Evolutionary conservation across 352 stramenopile species (phyloP), one percentile per base, ranked within the genome.

Genomic region (Phytophthora pluvialis): DNA sequence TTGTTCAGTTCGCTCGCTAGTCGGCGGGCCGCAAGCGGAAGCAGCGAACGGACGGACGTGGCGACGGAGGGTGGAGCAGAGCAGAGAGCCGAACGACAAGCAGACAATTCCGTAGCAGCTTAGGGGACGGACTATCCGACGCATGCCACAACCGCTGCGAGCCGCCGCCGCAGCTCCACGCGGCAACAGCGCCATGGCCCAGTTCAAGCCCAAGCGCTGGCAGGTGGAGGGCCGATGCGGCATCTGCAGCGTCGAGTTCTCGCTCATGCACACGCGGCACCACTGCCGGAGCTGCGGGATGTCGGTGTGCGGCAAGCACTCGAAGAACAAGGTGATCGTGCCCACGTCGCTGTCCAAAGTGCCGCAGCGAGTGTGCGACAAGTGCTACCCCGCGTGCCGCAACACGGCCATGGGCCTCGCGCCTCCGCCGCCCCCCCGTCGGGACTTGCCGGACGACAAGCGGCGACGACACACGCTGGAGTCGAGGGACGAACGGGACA

Each of bases 301-400:
- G 26, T 95, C 84, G 7, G 86, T 95, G 16, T 95, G 86, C 64
- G 70, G 75, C 36, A 87, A 81, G 36, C 86, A 95, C 73, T 92
- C 83, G 60, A 65, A 66, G 43, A 80, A 89, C 72, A 81, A 80
- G 64, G 81, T 83, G 12, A 59, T 89, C 21, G 75, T 95, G 53
- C 81, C 82, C 35, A 77, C 78, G 21, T 90, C 81, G 56, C 78
- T 91, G 31, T 91, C 84, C 6, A 75, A 80, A 49, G 67, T 78
- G 43, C 63, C 71, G 29, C 86, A 95, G 69, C 86, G 86, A 54
- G 84, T 92, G 36, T 95, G 86, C 60, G 82, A 93, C 53, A 57
- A 61, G 11, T 95, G 86, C 67, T 88, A 83, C 42, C 82, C 84
- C 2, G 67, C 64, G 43, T 90, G 84, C 60, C 61, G 77, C 26